A percentile compares a stretch with the other conserved stretches of the same genome.
phyloP scores from a whole-genome alignment of 768 basidiomycete genomes.

The Lepiota brunneoincarnata region DNA sequence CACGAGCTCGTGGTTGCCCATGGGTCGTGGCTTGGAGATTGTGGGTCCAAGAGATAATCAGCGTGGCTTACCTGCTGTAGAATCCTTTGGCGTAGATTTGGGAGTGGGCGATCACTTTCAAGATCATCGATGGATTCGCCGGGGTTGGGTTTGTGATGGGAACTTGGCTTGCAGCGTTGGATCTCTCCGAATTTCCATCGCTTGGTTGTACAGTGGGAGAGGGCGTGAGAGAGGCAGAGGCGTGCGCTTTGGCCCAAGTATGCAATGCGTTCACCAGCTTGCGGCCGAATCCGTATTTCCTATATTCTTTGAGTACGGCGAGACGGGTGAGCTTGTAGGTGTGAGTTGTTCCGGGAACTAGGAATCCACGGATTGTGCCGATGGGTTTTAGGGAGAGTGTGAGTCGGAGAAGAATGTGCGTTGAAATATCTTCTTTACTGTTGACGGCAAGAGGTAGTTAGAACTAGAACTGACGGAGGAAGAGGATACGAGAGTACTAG shows the following conservation, averaged over 20 bases:
- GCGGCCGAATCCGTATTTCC: slow-evolving; percentile 61
- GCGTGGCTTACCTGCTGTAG: slow-evolving; percentile 63
- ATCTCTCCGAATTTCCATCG: slow-evolving; percentile 13
- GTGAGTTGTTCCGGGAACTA: slow-evolving; percentile 26
- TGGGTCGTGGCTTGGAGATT: not conserved
- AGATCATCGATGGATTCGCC: not conserved
- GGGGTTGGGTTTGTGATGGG: not conserved
- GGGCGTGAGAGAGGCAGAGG: slow-evolving; percentile 16
- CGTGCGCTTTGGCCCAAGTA: slow-evolving; percentile 52
- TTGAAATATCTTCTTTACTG: slow-evolving; percentile 62
- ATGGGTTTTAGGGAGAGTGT: slow-evolving; percentile 57
- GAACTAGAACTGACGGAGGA: slow-evolving; percentile 1
- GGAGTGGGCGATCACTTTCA: slow-evolving; percentile 62
- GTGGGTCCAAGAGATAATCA: slow-evolving; percentile 5
- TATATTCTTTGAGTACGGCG: slow-evolving; percentile 64
- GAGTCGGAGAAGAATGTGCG: slow-evolving; percentile 72
- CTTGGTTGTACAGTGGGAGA: slow-evolving; percentile 5
- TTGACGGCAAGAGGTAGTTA: slow-evolving; percentile 3
- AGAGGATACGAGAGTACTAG: slow-evolving; percentile 28
- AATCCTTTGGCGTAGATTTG: slow-evolving; percentile 72
- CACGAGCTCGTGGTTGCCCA: not conserved
- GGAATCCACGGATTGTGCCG: slow-evolving; percentile 64
- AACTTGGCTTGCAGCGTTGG: slow-evolving; percentile 18
- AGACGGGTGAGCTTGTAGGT: slow-evolving; percentile 77
- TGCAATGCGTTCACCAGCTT: slow-evolving; percentile 64